These are phyloP conservation scores for Gillenia trifoliata DNA, from an alignment of 306 rosid genomes.

Conservation along the genomic window DNA sequence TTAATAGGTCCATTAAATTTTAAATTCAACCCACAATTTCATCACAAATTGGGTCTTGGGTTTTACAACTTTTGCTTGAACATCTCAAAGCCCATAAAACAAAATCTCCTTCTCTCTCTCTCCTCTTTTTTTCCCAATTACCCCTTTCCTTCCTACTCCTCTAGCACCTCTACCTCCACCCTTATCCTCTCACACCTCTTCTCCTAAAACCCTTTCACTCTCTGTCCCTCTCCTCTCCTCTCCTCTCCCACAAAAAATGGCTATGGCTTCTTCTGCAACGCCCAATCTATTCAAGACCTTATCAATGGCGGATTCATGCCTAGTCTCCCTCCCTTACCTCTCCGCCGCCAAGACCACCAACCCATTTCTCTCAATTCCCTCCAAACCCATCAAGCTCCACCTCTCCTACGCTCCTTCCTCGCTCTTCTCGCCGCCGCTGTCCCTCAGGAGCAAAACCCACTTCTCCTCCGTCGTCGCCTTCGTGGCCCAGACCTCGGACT, in stretches of 20 bases:
- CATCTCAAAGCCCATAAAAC: background rate
- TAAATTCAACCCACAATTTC: background rate
- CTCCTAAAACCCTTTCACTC: constrained; percentile 24
- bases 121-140: background rate
- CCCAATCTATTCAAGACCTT: constrained; percentile 43
- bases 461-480: constrained; percentile 40
- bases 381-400: constrained; percentile 42
- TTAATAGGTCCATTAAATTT: background rate
- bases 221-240: background rate
- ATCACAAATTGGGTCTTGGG: background rate
- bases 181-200: constrained; percentile 44
- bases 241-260: constrained; percentile 15
- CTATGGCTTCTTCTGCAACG: constrained; percentile 31
- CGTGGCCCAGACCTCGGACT: constrained; percentile 72
- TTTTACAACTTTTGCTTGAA: too few relatives aligned
- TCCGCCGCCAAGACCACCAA: constrained; percentile 31
- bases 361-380: constrained; percentile 35
- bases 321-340: constrained; percentile 50
- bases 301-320: constrained; percentile 50
- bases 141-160: background rate
- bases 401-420: constrained; percentile 35
- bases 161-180: background rate
- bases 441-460: constrained; percentile 29
- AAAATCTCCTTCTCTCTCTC: background rate
- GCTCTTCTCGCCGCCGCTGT: constrained; percentile 24